These are phyloP conservation scores for Fusarium bactridioides DNA, from an alignment of 2,329 filamentous ascomycete species.

Conservation along the genomic window DNA sequence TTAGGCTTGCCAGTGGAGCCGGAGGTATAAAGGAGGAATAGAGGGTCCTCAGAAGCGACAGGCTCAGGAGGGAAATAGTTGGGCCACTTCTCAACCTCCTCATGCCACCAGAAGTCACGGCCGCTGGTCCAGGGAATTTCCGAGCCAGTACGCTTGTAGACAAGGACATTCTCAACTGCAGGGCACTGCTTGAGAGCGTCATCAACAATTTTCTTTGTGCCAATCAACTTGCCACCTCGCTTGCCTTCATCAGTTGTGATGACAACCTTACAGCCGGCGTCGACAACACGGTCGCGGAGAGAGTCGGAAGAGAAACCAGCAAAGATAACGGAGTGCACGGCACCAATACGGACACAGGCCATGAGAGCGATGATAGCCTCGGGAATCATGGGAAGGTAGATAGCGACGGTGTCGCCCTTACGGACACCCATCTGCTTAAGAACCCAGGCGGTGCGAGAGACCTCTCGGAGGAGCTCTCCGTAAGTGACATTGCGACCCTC, in stretches of 20 bases:
- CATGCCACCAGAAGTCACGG: conserved; percentile 97
- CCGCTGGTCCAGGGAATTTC: conserved; percentile 90
- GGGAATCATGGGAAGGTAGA: conserved; percentile 99
- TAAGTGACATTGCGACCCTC: conserved; percentile 94
- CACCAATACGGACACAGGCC: conserved; percentile 90
- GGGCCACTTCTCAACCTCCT: conserved; percentile 97
- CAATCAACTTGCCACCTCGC: conserved; percentile 95
- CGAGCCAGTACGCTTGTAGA: conserved; percentile 93
- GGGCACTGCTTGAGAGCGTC: conserved; percentile 97
- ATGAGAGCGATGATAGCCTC: conserved; percentile 92
- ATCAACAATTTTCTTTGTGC: conserved; percentile 99
- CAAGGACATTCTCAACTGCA: conserved; percentile 82
- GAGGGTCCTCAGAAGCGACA: conserved; percentile 92
- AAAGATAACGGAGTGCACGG: conserved; percentile 96
- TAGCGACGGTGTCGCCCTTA: conserved; percentile 96
- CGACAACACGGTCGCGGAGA: conserved; percentile 90
- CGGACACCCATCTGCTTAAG: conserved; percentile 95
- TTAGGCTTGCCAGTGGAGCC: conserved; percentile 99
- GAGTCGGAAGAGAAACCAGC: conserved; percentile 98
- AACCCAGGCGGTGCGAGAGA: conserved; percentile 85
- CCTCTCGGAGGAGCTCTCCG: conserved; percentile 89
- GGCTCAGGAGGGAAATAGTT: conserved; percentile 87
- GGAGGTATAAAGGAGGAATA: conserved; percentile 98
- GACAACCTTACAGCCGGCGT: conserved; percentile 89
- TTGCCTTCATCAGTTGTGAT: conserved; percentile 98